Evolutionary conservation across 768 basidiomycete species (phyloP), one percentile per base, ranked within the genome.

Genomic region (Panaeolus cyanescens): DNA sequence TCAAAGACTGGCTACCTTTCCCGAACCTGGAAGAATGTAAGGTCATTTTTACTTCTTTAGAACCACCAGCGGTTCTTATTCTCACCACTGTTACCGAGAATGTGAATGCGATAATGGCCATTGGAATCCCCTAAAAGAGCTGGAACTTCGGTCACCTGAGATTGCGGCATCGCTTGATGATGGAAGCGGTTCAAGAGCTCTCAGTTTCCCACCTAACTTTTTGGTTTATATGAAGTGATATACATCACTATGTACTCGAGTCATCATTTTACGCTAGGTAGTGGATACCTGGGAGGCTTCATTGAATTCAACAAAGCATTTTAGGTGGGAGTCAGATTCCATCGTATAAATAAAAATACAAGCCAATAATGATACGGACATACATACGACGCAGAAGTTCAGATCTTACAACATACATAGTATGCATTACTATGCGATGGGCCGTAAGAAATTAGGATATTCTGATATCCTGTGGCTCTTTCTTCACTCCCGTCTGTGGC

Each of bases 61-160:
- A 10, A 59, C 9, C 19, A 50, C 4, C 9, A 6, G 37, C 6
- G 10, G 19, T 34, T 28, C 34, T 17, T 1, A 12, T 17, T 59
- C 68, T 56, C 53, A 69, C 66, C 66, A 54, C 66, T 67, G 53
- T 69, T 69, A 17, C 68, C 68, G 17, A 67, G 58, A n/a, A 69
- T 60, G 31, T 65, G 63, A 30, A 69, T 56, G 36, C 68, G 64
- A 57, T 67, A 69, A 1, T 42, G 60, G 10, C 68, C 66, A 15
- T 66, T 58, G 0, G 62, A 63, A 31, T 67, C 66, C 13, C 68
- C 66, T n/a, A 69, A 50, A 20, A 69, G 60, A 0, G 63, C 62
- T 30, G 65, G 65, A 17, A 59, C 30, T 6, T 25, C 22, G 4
- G 45, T 28, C 15, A 6, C 45, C 17, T 50, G 45, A 15, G 10